Evolutionary conservation across 345 rosid genomes (phyloP).

Genomic region (Crucihimalaya himalaica): DNA sequence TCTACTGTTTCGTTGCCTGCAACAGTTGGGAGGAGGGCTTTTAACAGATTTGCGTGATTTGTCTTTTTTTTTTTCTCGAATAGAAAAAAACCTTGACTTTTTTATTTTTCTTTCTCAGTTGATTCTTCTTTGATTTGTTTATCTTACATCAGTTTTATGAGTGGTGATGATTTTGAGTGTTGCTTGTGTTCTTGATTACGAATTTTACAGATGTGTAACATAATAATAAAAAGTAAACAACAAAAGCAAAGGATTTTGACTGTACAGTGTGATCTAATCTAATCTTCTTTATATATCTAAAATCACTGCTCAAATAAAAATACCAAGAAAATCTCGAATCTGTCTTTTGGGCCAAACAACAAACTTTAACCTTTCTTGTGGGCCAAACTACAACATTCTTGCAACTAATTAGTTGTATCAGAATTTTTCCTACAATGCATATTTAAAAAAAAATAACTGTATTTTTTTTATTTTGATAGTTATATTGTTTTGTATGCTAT

Average conservation of each 20-base stretch:
- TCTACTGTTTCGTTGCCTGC: conserved; percentile 89
- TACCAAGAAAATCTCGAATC: background rate
- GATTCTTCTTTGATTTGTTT: conserved; percentile 19
- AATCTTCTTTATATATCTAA: background rate
- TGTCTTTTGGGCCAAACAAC: background rate
- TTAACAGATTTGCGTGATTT: conserved; percentile 95
- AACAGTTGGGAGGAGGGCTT: conserved; percentile 69
- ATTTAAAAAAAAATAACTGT: too few relatives aligned
- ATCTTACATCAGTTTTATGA: conserved; percentile 2
- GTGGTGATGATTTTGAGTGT: conserved; percentile 30
- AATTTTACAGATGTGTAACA: conserved; percentile 30
- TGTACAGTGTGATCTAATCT: background rate
- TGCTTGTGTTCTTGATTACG: conserved; percentile 27
- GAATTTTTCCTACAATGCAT: too few relatives aligned
- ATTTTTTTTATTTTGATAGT: too few relatives aligned
- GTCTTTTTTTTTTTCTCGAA: background rate
- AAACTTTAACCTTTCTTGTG: background rate
- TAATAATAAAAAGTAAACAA: conserved; percentile 15
- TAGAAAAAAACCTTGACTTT: background rate
- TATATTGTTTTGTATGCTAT: too few relatives aligned
- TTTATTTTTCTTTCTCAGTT: background rate
- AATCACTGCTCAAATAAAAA: too few relatives aligned
- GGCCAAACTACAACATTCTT: background rate
- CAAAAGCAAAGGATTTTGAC: conserved; percentile 25
- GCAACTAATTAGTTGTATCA: background rate